These are phyloP conservation scores for Collybia sp. DNA, from an alignment of 768 basidiomycete genomes.

Conservation along the genomic window DNA sequence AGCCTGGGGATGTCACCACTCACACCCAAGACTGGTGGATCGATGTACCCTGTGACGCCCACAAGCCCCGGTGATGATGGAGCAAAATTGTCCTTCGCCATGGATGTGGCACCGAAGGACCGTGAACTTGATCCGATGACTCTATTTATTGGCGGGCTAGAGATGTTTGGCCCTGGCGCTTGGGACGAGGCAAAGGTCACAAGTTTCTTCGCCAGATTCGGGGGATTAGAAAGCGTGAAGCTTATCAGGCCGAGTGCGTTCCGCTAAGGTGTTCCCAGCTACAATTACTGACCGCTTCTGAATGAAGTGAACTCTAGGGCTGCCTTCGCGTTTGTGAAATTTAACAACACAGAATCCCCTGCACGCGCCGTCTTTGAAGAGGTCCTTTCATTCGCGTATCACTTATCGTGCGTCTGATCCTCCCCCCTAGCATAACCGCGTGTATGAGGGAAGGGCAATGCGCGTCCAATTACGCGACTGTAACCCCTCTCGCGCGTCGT, in stretches of 20 bases:
- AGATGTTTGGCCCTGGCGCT: constrained; percentile 53
- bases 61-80: constrained; percentile 32
- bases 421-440: constrained; percentile 58
- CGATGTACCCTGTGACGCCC: constrained; percentile 46
- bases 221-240: constrained; percentile 59
- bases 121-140: constrained; percentile 59
- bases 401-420: constrained; percentile 4
- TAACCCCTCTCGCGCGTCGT: constrained; percentile 49
- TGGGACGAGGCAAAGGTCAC: constrained; percentile 69
- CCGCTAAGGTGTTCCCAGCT: neutral
- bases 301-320: constrained; percentile 51
- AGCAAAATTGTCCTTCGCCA: constrained; percentile 20
- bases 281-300: neutral
- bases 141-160: constrained; percentile 75
- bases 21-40: constrained; percentile 46
- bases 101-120: constrained; percentile 19
- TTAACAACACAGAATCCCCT: constrained; percentile 58
- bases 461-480: constrained; percentile 73
- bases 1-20: constrained; percentile 42
- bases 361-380: constrained; percentile 62
- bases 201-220: constrained; percentile 58
- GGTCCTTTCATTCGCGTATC: constrained; percentile 29
- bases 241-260: constrained; percentile 60
- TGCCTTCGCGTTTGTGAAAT: constrained; percentile 81
- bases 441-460: constrained; percentile 65